Conservation (phyloP, 208 protist genomes). For the Endotrypanum monterogeii region DNA sequence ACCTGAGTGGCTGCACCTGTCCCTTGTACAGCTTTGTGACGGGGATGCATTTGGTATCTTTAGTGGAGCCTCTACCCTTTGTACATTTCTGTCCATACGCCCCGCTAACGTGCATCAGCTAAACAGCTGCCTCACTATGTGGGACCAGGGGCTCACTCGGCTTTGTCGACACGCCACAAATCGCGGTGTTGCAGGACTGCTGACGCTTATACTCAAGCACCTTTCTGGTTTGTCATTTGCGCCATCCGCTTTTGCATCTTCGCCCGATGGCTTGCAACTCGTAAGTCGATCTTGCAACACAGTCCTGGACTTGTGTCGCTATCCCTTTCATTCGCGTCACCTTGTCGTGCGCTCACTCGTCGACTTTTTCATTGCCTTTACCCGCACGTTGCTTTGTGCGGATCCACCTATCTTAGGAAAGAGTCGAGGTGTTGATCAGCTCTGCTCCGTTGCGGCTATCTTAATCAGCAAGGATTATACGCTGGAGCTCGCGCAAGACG, state of each 20-base stretch:
- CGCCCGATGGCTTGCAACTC: slow-evolving; percentile 5
- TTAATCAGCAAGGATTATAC: slow-evolving; percentile 11
- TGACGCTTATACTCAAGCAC: slow-evolving; percentile 21
- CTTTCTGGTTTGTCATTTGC: slow-evolving; percentile 12
- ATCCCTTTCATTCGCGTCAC: slow-evolving; percentile 18
- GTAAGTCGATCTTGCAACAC: slow-evolving; percentile 3
- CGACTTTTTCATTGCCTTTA: slow-evolving; percentile 14
- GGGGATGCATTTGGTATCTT: slow-evolving; percentile 24
- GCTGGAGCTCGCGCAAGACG: slow-evolving; percentile 21
- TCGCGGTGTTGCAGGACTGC: slow-evolving; percentile 13
- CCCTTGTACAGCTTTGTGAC: slow-evolving; percentile 9
- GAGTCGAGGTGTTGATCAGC: neutral
- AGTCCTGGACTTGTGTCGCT: slow-evolving; percentile 10
- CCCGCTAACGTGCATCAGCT: slow-evolving; percentile 6
- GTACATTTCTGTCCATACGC: slow-evolving; percentile 15
- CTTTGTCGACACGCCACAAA: slow-evolving; percentile 21
- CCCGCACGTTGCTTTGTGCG: slow-evolving; percentile 11
- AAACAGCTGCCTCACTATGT: neutral
- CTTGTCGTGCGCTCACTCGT: slow-evolving; percentile 26
- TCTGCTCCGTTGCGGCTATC: neutral
- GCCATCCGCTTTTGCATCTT: neutral
- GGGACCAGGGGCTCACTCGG: slow-evolving; percentile 17
- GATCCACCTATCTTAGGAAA: neutral
- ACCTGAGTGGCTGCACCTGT: slow-evolving; percentile 7
- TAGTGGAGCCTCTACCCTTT: slow-evolving; percentile 27